A percentile compares a stretch with the other conserved stretches of the same genome.
Evolutionary conservation across 169 alveolate species (phyloP).

Genomic region (Perkinsus olseni): DNA sequence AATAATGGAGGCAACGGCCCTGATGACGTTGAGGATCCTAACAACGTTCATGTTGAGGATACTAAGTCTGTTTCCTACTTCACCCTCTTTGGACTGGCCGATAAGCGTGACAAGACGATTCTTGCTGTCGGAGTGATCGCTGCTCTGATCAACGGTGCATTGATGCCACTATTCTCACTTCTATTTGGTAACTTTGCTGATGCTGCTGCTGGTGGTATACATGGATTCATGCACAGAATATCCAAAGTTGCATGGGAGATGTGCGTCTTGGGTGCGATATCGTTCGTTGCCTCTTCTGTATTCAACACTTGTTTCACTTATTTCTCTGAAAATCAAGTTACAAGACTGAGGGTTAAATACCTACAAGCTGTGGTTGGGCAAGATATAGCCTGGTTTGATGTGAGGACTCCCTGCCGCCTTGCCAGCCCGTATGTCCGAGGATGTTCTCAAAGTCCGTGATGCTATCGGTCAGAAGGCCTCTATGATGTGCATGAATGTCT

Average conservation of each 20-base stretch:
- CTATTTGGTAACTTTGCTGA: background rate
- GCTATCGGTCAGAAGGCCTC: constrained; percentile 36
- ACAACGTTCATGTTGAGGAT: background rate
- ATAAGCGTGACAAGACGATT: background rate
- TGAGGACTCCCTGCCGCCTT: constrained; percentile 32
- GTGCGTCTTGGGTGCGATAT: background rate
- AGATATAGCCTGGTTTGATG: constrained; percentile 41
- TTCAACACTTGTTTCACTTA: background rate
- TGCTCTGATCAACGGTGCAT: background rate
- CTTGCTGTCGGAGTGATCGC: background rate
- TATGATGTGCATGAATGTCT: constrained; percentile 32
- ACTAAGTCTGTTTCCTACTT: background rate
- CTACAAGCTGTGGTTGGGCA: constrained; percentile 32
- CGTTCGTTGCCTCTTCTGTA: background rate
- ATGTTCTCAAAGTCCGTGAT: constrained; percentile 31
- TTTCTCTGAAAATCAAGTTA: constrained; percentile 5
- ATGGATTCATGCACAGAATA: background rate
- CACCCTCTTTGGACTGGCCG: background rate
- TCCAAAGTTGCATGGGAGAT: background rate
- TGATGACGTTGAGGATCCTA: background rate
- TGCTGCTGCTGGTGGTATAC: background rate
- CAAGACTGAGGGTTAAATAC: constrained; percentile 22
- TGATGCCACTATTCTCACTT: background rate
- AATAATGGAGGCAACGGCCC: too few relatives aligned
- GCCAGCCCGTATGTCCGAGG: constrained; percentile 32